A percentile compares a stretch with the other conserved stretches of the same genome.
Conservation (phyloP, 1,284 basidiomycete species). For the Ganoderma leucocontextum region DNA sequence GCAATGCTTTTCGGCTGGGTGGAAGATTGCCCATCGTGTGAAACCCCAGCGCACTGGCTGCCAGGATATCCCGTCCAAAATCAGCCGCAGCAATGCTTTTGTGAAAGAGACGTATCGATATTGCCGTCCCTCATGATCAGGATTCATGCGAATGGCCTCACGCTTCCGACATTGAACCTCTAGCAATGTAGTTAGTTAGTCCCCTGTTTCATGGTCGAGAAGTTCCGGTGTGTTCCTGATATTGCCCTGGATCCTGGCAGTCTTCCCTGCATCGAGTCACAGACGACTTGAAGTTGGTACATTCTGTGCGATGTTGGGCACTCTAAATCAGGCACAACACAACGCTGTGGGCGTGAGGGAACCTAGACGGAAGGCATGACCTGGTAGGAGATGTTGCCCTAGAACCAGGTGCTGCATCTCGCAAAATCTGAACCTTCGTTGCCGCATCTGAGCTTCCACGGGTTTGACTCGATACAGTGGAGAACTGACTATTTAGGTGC, state of each 20-base stretch:
- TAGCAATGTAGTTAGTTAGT: not conserved
- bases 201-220: not conserved
- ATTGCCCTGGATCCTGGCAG: not conserved
- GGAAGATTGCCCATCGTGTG: not conserved
- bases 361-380: not conserved
- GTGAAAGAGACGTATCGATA: not conserved
- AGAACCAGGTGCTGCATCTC: not conserved
- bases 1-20: not conserved
- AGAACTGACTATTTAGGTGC: not conserved
- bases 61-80: not conserved
- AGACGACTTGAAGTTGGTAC: not conserved
- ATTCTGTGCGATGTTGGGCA: not conserved
- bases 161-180: not conserved
- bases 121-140: not conserved
- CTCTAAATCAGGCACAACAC: not conserved
- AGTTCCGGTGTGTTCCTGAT: not conserved
- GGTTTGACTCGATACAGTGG: not conserved
- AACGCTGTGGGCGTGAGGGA: not conserved
- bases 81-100: not conserved
- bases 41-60: too few relatives aligned
- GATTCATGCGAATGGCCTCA: too few relatives aligned
- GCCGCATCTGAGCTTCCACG: not conserved
- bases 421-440: conserved; percentile 6
- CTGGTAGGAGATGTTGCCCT: not conserved
- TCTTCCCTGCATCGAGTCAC: not conserved